Percentiles rank a stretch among this genome's conserved stretches.
phyloP scores from a whole-genome alignment of 1,284 basidiomycete species.

The Trichosporon inkin region DNA sequence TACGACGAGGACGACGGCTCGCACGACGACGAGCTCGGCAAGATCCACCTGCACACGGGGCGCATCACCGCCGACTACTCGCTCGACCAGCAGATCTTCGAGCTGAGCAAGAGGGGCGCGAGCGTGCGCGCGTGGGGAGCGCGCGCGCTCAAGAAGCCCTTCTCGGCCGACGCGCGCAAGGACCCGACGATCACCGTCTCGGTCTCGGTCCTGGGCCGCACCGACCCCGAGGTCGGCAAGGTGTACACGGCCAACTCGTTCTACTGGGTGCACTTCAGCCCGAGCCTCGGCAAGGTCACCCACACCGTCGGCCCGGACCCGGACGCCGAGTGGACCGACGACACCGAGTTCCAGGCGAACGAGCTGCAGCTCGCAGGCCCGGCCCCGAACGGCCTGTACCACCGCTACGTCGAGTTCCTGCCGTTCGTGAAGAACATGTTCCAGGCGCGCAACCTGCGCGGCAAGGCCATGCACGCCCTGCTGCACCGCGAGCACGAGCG shows the following conservation, averaged over 20 bases:
- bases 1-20: conserved; percentile 54
- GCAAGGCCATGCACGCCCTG: conserved; percentile 50
- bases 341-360: conserved; percentile 53
- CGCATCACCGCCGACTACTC: conserved; percentile 28
- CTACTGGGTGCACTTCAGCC: conserved; percentile 45
- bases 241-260: conserved; percentile 53
- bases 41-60: conserved; percentile 36
- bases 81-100: conserved; percentile 24
- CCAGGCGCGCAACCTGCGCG: conserved; percentile 48
- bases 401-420: conserved; percentile 55
- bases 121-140: conserved; percentile 38
- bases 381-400: conserved; percentile 52
- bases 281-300: conserved; percentile 41
- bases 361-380: conserved; percentile 55
- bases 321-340: conserved; percentile 13
- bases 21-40: conserved; percentile 54
- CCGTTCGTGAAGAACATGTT: conserved; percentile 54
- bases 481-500: conserved; percentile 53
- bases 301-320: conserved; percentile 34
- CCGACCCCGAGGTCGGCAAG: conserved; percentile 47
- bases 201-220: conserved; percentile 50
- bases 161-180: neutral
- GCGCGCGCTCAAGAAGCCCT: neutral
- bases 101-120: conserved; percentile 50
- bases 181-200: conserved; percentile 32